These are phyloP conservation scores for Comarum palustre DNA, from an alignment of 306 rosid species.

Conservation along the genomic window DNA sequence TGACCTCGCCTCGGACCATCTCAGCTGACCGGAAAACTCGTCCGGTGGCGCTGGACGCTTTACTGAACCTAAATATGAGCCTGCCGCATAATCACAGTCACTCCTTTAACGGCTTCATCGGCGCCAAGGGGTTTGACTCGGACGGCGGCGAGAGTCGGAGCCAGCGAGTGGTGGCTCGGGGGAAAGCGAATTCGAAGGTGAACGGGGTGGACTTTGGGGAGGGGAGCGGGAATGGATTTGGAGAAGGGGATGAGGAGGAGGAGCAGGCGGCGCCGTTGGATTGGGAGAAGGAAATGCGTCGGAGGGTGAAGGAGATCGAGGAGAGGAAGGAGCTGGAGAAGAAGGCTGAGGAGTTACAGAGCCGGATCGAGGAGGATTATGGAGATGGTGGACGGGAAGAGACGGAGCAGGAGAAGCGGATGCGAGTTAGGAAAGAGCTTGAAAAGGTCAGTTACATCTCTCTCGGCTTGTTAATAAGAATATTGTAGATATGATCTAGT, in stretches of 20 bases:
- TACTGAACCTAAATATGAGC: conserved; percentile 35
- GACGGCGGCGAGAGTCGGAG: conserved; percentile 68
- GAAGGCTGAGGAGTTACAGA: conserved; percentile 87
- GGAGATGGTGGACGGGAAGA: conserved; percentile 48
- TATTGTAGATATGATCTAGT: neutral
- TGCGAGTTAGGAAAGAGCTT: conserved; percentile 85
- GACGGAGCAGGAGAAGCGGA: conserved; percentile 79
- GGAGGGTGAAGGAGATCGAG: conserved; percentile 74
- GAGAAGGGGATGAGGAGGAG: conserved; percentile 43
- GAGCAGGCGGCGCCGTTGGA: conserved; percentile 44
- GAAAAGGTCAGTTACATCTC: conserved; percentile 56
- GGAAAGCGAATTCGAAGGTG: conserved; percentile 52
- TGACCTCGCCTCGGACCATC: conserved; percentile 43
- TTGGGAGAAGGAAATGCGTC: conserved; percentile 78
- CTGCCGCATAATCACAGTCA: conserved; percentile 23
- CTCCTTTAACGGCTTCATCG: conserved; percentile 25
- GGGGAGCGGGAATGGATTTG: conserved; percentile 33
- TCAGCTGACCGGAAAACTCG: conserved; percentile 54
- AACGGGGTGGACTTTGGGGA: conserved; percentile 79
- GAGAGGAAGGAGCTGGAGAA: conserved; percentile 80
- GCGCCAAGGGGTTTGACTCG: conserved; percentile 47
- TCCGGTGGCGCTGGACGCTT: conserved; percentile 45
- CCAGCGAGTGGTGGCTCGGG: conserved; percentile 56
- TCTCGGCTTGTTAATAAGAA: no score
- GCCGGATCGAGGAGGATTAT: conserved; percentile 35